Evolutionary conservation across 805 yeast genomes (phyloP).

Genomic region (Ogataea saltuana): DNA sequence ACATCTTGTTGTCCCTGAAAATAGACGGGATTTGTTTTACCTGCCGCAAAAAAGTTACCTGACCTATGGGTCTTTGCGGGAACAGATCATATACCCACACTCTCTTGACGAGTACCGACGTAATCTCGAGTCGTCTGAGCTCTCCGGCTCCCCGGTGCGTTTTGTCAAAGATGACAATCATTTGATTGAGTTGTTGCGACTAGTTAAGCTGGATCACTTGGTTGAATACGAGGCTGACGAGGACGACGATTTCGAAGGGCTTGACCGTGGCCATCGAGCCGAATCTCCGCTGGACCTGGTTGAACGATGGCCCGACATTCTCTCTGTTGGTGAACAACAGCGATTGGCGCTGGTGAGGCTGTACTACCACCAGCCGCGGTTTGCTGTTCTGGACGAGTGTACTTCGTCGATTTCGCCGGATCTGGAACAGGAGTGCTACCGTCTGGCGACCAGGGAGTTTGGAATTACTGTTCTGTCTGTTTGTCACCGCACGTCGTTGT

Average conservation of each 20-base stretch:
- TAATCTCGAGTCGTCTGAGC: constrained; percentile 36
- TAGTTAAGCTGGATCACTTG: constrained; percentile 62
- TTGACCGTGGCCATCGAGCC: constrained; percentile 2
- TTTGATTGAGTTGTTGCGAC: constrained; percentile 52
- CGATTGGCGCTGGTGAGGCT: constrained; percentile 90
- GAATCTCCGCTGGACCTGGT: constrained; percentile 61
- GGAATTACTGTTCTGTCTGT: constrained; percentile 86
- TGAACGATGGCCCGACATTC: constrained; percentile 85
- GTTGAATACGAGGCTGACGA: constrained; percentile 35
- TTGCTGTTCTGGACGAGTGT: constrained; percentile 95
- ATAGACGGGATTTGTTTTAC: constrained; percentile 72
- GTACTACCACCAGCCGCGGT: constrained; percentile 87
- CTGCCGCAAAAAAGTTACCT: constrained; percentile 92
- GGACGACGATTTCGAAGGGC: constrained; percentile 16
- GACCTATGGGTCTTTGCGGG: constrained; percentile 75
- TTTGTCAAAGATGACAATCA: constrained; percentile 46
- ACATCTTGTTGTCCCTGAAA: constrained; percentile 60
- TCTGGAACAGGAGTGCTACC: constrained; percentile 86
- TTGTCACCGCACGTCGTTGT: constrained; percentile 87
- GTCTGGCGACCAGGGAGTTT: constrained; percentile 67
- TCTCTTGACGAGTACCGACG: constrained; percentile 54
- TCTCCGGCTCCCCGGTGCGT: constrained; percentile 6
- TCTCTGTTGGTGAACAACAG: constrained; percentile 91
- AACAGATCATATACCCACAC: constrained; percentile 88
- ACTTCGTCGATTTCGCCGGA: constrained; percentile 92